phyloP scores from a whole-genome alignment of 805 yeast genomes.

The Saccharomycopsis sp. region DNA sequence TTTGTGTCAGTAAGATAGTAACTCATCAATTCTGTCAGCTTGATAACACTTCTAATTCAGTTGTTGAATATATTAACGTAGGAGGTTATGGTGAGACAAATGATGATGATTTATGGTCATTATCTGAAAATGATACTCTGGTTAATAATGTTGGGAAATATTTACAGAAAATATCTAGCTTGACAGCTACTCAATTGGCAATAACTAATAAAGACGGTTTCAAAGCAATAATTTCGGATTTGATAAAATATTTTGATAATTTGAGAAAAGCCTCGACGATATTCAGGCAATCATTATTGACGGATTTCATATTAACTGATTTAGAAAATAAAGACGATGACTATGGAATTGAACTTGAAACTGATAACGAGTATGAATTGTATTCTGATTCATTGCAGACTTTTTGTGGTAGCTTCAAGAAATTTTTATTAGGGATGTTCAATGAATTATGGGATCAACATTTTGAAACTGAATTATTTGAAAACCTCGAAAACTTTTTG shows the following conservation, averaged over 20 bases:
- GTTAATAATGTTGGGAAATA: constrained; percentile 6
- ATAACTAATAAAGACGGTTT: neutral
- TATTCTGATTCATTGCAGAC: neutral
- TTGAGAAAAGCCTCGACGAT: neutral
- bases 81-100: neutral
- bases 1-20: neutral
- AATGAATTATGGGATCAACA: neutral
- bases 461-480: neutral
- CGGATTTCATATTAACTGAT: neutral
- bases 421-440: neutral
- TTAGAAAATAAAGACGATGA: neutral
- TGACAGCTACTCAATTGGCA: neutral
- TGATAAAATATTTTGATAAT: neutral
- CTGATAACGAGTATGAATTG: neutral
- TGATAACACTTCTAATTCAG: neutral
- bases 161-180: constrained; percentile 10
- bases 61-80: no score
- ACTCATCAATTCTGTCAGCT: constrained; percentile 1
- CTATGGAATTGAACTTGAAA: neutral
- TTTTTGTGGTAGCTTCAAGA: neutral
- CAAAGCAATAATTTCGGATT: neutral
- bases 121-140: constrained; percentile 7
- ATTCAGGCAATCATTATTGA: no score
- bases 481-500: neutral
- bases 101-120: constrained; percentile 11